A percentile compares a stretch with the other conserved stretches of the same genome.
Evolutionary conservation across 2,329 filamentous ascomycete genomes (phyloP).

Genomic region (Pseudogymnoascus sp.): DNA sequence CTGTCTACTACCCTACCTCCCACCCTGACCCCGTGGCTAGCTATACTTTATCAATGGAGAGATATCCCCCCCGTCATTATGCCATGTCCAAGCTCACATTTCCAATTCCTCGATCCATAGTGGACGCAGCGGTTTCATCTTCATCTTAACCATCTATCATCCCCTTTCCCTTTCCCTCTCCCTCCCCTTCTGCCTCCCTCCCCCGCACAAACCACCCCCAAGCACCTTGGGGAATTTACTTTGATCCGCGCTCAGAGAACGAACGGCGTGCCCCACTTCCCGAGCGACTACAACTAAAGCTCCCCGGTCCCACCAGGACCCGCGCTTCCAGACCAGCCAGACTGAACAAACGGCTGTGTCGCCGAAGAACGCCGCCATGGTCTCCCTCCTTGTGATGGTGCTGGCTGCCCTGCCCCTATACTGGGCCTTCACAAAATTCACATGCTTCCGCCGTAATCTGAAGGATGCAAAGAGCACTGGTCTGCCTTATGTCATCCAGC

Average conservation of each 20-base stretch:
- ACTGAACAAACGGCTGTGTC: neutral
- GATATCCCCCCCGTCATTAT: constrained; percentile 5
- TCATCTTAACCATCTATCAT: neutral
- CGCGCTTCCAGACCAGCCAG: neutral
- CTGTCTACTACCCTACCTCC: neutral
- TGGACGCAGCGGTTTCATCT: neutral
- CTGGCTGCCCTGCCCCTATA: constrained; percentile 18
- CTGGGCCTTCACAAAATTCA: constrained; percentile 18
- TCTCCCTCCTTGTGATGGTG: constrained; percentile 17
- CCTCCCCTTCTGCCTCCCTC: neutral
- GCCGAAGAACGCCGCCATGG: constrained; percentile 16
- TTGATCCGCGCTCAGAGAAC: neutral
- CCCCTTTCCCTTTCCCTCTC: neutral
- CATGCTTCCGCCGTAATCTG: constrained; percentile 39
- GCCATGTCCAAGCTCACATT: neutral
- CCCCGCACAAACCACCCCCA: neutral
- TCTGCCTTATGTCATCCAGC: constrained; percentile 45
- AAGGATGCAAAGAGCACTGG: constrained; percentile 43
- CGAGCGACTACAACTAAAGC: neutral
- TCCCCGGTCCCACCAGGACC: neutral
- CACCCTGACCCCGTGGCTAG: neutral
- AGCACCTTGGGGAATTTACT: neutral
- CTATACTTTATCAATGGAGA: neutral
- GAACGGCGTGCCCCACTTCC: constrained; percentile 3
- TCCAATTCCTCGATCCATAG: constrained; percentile 3